phyloP scores from a whole-genome alignment of 2,329 filamentous ascomycete species.

The Alternaria alternata region DNA sequence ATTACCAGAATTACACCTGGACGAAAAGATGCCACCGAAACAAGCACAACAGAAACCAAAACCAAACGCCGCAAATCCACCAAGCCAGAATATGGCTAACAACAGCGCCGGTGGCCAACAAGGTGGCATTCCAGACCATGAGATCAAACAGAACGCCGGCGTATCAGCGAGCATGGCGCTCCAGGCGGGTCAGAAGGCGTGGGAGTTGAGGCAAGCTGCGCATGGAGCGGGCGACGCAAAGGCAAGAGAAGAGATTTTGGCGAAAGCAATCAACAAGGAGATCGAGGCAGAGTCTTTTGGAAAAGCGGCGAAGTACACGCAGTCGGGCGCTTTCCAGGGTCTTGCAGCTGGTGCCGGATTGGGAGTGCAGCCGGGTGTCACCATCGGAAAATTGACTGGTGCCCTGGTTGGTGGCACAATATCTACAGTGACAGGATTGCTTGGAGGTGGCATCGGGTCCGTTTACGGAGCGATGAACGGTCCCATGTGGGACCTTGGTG shows the following conservation, averaged over 20 bases:
- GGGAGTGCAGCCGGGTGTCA: conserved; percentile 48
- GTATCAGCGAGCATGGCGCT: conserved; percentile 50
- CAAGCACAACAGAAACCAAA: conserved; percentile 18
- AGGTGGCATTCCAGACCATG: conserved; percentile 41
- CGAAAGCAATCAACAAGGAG: conserved; percentile 52
- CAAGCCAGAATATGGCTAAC: conserved; percentile 20
- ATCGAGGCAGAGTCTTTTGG: conserved; percentile 54
- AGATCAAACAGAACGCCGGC: conserved; percentile 51
- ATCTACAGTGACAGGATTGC: conserved; percentile 44
- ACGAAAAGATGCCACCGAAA: conserved; percentile 13
- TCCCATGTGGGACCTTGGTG: conserved; percentile 47
- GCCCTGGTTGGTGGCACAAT: conserved; percentile 47
- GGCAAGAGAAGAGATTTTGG: conserved; percentile 50
- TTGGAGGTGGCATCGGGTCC: conserved; percentile 48
- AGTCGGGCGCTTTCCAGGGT: conserved; percentile 51
- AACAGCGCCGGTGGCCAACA: conserved; percentile 18
- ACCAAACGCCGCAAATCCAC: conserved; percentile 8
- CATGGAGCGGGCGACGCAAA: conserved; percentile 50
- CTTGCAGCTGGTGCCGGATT: conserved; percentile 51
- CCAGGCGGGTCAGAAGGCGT: conserved; percentile 50
- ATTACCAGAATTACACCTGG: background rate
- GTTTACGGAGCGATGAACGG: conserved; percentile 49
- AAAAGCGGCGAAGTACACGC: conserved; percentile 53
- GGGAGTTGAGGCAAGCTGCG: conserved; percentile 51
- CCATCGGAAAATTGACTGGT: conserved; percentile 47